Evolutionary conservation across 2,329 filamentous ascomycete species (phyloP).

Genomic region (Cladosporium sp.): DNA sequence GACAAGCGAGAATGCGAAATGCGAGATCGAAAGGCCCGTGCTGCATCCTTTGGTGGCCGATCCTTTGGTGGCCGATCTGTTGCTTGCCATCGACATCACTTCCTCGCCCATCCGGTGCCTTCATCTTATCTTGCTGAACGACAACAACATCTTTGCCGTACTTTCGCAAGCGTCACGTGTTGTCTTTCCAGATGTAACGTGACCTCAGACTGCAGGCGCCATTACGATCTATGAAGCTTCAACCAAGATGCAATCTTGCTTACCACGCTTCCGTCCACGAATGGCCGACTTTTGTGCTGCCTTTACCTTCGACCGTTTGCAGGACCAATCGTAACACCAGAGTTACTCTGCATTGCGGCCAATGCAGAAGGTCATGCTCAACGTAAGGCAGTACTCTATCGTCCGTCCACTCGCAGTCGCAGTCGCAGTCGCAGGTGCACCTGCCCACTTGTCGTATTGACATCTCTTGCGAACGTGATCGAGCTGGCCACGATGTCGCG

Average conservation of each 20-base stretch:
- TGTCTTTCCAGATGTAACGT: neutral
- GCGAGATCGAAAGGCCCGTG: neutral
- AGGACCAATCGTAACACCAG: neutral
- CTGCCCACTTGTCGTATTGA: neutral
- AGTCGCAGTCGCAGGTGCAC: neutral
- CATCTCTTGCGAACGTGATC: too few relatives aligned
- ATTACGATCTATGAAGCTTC: neutral
- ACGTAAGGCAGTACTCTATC: too few relatives aligned
- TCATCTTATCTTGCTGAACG: neutral
- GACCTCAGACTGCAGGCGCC: neutral
- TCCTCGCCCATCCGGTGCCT: neutral
- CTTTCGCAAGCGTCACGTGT: neutral
- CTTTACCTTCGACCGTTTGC: neutral
- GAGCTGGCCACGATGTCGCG: neutral
- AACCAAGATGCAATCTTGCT: neutral
- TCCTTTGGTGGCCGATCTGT: conserved; percentile 1
- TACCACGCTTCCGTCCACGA: neutral
- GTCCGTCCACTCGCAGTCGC: neutral
- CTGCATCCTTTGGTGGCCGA: neutral
- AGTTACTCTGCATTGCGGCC: neutral
- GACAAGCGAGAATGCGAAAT: conserved; percentile 8
- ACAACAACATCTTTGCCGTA: neutral
- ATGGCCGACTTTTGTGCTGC: neutral
- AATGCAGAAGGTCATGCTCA: neutral
- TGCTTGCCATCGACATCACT: conserved; percentile 7